Conservation (phyloP, 2,329 filamentous ascomycete genomes). For the Hymenoscyphus repandus region DNA sequence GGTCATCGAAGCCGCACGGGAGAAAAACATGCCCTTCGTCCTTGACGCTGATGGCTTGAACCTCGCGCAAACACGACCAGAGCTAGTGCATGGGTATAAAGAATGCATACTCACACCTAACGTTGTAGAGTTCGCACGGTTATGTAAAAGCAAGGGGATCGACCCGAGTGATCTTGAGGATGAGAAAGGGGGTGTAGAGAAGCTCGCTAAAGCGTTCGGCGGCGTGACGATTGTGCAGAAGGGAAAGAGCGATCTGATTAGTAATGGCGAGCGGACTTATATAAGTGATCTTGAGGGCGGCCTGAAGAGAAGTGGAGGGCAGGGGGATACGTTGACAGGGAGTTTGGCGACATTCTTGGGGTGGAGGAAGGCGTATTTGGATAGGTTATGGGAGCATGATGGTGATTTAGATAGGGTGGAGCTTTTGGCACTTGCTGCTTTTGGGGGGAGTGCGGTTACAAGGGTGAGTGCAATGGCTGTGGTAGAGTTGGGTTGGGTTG, state of each 20-base stretch:
- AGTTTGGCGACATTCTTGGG: constrained; percentile 81
- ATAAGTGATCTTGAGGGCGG: constrained; percentile 75
- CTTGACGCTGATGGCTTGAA: constrained; percentile 86
- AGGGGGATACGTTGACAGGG: constrained; percentile 93
- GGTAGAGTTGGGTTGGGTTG: neutral
- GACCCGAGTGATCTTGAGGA: constrained; percentile 43
- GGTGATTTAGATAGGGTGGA: constrained; percentile 47
- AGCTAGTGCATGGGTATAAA: constrained; percentile 72
- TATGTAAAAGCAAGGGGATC: constrained; percentile 71
- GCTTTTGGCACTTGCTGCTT: constrained; percentile 73
- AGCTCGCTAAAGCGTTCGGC: constrained; percentile 67
- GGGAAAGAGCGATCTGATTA: constrained; percentile 75
- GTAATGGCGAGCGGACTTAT: constrained; percentile 70
- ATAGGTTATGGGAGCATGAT: constrained; percentile 69
- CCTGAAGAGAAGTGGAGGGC: constrained; percentile 84
- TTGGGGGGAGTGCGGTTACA: constrained; percentile 81
- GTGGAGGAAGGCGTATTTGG: constrained; percentile 83
- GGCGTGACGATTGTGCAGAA: constrained; percentile 93
- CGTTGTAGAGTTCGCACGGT: constrained; percentile 80
- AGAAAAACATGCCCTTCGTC: constrained; percentile 70
- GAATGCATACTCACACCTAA: constrained; percentile 91
- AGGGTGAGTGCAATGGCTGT: constrained; percentile 49
- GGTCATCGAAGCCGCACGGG: constrained; percentile 73
- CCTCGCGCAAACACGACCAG: constrained; percentile 69
- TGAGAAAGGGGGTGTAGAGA: constrained; percentile 46